Evolutionary conservation across 805 yeast species (phyloP), one percentile per base, ranked within the genome.

Genomic region (Saccharomycopsis vini): DNA sequence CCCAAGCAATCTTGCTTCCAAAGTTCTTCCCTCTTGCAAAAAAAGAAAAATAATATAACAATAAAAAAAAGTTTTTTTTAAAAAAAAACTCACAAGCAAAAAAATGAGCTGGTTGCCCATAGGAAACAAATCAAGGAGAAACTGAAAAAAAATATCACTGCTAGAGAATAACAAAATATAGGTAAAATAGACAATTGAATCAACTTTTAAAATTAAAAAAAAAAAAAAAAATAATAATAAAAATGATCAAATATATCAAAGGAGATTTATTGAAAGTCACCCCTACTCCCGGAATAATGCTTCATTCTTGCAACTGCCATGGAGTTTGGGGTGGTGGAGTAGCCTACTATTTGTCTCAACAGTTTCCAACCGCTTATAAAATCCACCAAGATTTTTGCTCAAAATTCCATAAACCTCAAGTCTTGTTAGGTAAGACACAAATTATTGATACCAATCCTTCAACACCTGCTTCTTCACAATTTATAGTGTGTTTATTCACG

Each of bases 291-390:
- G 56, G 77, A 0, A 63, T 82, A 2, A 57, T 85, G 3, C 82
- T 82, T 1, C 95, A 86, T 57, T 77, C 95, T 0, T 86, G 95
- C 55, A 86, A 86, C 56, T 77, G 87, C 31, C 65, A 68, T 21
- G 95, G 95, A 0, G 55, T 67, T 1, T 86, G 95, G 95, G 92
- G 92, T 3, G 90, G 85, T 3, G 95, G 95, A 0, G 73, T 86
- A 2, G 95, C 95, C 0, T 66, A 66, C 3, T 72, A 62, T 21
- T 75, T 86, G 54, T 72, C 68, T 20, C 43, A 52, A 15, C 59
- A 63, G 37, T 85, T 69, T 57, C 88, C 86, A 2, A 54, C 64
- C 2, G 73, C 90, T 7, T 36, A 39, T 21, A 36, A 24, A 18
- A 18, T 20, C 4, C 51, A 48, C 26, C 24, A 44, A 16, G 13